Evolutionary conservation across 441 rosid species (phyloP), one percentile per base, ranked within the genome.

Genomic region (Cnidoscolus chayamansa): DNA sequence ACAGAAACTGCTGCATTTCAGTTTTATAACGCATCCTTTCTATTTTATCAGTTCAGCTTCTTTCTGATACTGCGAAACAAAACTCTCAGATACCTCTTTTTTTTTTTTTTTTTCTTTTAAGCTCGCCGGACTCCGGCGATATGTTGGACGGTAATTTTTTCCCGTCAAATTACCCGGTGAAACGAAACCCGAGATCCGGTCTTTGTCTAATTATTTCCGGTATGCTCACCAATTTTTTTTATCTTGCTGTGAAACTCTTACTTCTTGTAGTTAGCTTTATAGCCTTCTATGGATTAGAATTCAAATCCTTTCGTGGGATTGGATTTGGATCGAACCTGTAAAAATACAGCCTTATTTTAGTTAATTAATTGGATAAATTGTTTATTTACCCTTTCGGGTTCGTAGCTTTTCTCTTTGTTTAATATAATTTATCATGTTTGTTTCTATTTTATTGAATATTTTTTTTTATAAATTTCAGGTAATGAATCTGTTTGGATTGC

Each of bases 101-200:
- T 25, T 25, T 25, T 25, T 25, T 25, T 25, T 25, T 25, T 25
- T 75, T 74, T 79, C 79, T 56, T 49, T 51, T 58, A 48, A 37
- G 55, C 78, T 73, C 43, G 85, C 86, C 89, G 82, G 81, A 68
- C 71, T 62, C 87, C 90, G 91, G 88, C 79, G 73, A 63, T 48
- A 76, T 76, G 74, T 67, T 72, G 67, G 57, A 56, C 79, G 81
- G 84, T 43, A 35, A 65, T 50, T 13, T 47, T 45, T 72, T 67
- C 15, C 62, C 72, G 72, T 72, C 49, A 6, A 66, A 2, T 59
- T 71, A 11, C 74, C 25, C 48, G 77, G 70, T 37, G 61, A 54
- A 16, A 51, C 20, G n/a, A 17, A 19, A 49, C 51, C 51, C 57
- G 70, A 73, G 81, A 79, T 80, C 84, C 69, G 51, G 37, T 45